Evolutionary conservation across 257 asterid genomes (phyloP).

Genomic region (Fraxinus pennsylvanica): DNA sequence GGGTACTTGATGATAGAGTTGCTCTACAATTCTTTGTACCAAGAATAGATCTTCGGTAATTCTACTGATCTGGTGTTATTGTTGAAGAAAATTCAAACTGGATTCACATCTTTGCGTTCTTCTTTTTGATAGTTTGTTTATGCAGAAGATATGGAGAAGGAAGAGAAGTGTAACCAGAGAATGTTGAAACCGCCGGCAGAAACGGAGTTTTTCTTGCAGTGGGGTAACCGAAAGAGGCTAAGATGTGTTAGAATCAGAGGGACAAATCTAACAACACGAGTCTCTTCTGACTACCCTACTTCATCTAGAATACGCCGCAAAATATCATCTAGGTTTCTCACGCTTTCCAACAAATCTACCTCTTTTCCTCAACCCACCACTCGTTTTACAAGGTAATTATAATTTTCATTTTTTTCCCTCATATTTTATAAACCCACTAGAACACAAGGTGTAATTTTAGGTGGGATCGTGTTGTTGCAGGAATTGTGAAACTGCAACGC

Average conservation of each 20-base stretch:
- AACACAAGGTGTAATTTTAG: neutral
- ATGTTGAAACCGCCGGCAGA: slow-evolving; percentile 23
- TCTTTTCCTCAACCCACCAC: slow-evolving; percentile 24
- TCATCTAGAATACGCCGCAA: slow-evolving; percentile 35
- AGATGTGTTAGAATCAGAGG: slow-evolving; percentile 51
- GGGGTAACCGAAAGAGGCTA: slow-evolving; percentile 54
- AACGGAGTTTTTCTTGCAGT: slow-evolving; percentile 46
- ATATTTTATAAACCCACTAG: neutral
- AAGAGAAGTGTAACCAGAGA: slow-evolving; percentile 28
- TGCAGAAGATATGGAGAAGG: slow-evolving; percentile 34
- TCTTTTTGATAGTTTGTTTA: neutral
- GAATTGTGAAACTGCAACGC: slow-evolving; percentile 33
- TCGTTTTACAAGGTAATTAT: slow-evolving; percentile 41
- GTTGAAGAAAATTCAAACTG: neutral
- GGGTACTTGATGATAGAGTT: neutral
- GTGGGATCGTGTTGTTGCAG: slow-evolving; percentile 16
- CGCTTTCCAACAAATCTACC: slow-evolving; percentile 25
- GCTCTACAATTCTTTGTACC: neutral
- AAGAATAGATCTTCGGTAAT: slow-evolving; percentile 21
- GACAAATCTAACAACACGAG: neutral
- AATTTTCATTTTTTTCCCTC: neutral
- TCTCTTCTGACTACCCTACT: slow-evolving; percentile 24
- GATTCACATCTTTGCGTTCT: neutral
- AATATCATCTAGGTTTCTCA: slow-evolving; percentile 33
- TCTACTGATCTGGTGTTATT: neutral